Evolutionary conservation across 306 rosid species (phyloP), one percentile per base, ranked within the genome.

Genomic region (Leucaena leucocephala): DNA sequence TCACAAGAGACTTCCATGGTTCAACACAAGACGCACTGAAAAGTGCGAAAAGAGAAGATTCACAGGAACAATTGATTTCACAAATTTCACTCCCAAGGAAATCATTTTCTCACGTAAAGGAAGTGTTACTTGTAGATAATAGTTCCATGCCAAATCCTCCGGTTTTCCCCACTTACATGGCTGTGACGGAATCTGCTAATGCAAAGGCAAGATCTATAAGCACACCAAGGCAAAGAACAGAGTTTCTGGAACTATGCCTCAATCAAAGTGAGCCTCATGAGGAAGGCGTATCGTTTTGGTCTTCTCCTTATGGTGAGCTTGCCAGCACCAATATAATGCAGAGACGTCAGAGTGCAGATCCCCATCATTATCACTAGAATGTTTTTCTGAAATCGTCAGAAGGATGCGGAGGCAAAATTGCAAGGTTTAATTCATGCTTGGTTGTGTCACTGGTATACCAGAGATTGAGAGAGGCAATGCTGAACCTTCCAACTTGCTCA

Each of bases 181-280:
- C 89, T 22, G 80, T 83, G 19, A 86, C 92, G 36, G 89, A 88
- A 71, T 91, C 95, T 12, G 87, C 87, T 44, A 88, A 77, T 82
- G 93, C 90, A 40, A 91, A 86, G 80, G 83, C 81, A 14, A 86
- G 93, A 74, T 87, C 97, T 38, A 83, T 85, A 74, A 91, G 94
- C 78, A 88, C 90, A 44, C 93, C 95, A 50, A 85, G 81, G 85
- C 92, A 86, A 76, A 81, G 95, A 71, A 78, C 82, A 63, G 81
- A 81, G 35, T 85, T 79, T 59, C 61, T 81, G 43, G 93, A 87
- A 63, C 48, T 82, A 52, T 80, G 64, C 74, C 74, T 81, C 49
- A 68, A 76, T 78, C 79, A 59, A n/a, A 78, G 72, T 74, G 81
- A 73, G 57, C 72, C 75, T 48, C 84, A 71, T 2, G 69, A 75